These are phyloP conservation scores for Spizellomyces sp. DNA, from an alignment of 192 early-diverging fungal genomes.

Conservation along the genomic window DNA sequence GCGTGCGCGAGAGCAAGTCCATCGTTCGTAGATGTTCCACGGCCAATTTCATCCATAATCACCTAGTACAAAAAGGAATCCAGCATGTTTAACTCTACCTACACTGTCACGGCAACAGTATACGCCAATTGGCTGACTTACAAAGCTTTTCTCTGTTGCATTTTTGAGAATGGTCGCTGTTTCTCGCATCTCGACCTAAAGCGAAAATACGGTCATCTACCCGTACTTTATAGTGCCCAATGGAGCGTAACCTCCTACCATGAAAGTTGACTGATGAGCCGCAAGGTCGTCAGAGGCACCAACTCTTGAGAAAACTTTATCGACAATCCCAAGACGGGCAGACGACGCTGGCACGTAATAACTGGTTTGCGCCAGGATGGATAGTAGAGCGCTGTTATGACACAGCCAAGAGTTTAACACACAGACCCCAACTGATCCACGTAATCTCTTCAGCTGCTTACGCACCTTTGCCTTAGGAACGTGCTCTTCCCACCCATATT, in stretches of 20 bases:
- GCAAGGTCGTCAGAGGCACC: constrained; percentile 73
- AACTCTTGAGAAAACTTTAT: constrained; percentile 73
- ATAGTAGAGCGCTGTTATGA: constrained; percentile 40
- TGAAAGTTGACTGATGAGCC: constrained; percentile 72
- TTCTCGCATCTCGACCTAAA: constrained; percentile 69
- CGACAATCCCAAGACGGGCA: constrained; percentile 68
- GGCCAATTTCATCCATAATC: constrained; percentile 81
- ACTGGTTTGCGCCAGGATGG: constrained; percentile 73
- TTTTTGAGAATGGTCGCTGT: constrained; percentile 70
- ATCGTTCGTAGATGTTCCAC: constrained; percentile 77
- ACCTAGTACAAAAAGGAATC: constrained; percentile 45
- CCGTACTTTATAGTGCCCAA: too few species aligned
- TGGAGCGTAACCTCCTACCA: constrained; percentile 39
- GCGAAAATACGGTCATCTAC: too few species aligned
- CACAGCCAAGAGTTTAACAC: constrained; percentile 3
- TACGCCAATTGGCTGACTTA: not conserved
- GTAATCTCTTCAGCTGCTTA: too few species aligned
- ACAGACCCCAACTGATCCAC: too few species aligned
- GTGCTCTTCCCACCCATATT: constrained; percentile 83
- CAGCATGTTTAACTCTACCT: not conserved
- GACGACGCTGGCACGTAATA: constrained; percentile 69
- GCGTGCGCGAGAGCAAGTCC: constrained; percentile 73
- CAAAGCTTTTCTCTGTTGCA: constrained; percentile 54
- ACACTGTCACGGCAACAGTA: not conserved
- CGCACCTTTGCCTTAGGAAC: constrained; percentile 66